Percentiles rank a stretch among this genome's conserved stretches.
Evolutionary conservation across 1,284 basidiomycete genomes (phyloP).

Genomic region (Rhizoctonia solani): DNA sequence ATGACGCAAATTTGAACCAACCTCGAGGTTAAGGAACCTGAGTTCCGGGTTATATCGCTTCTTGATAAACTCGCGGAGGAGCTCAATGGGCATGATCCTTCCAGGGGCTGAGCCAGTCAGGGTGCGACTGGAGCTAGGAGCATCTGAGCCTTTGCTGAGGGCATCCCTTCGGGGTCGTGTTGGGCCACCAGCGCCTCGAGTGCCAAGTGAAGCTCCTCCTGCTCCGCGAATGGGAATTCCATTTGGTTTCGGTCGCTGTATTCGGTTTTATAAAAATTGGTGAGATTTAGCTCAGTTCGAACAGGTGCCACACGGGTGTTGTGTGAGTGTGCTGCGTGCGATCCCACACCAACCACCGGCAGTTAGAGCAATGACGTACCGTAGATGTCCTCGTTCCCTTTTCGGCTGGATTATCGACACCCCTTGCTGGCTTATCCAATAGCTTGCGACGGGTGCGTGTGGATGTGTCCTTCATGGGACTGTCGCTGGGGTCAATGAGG

Average conservation of each 20-base stretch:
- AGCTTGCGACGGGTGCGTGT: slow-evolving; percentile 2
- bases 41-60: slow-evolving; percentile 68
- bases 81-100: slow-evolving; percentile 51
- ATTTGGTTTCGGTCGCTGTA: slow-evolving; percentile 11
- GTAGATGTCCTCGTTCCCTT: slow-evolving; percentile 2
- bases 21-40: slow-evolving; percentile 79
- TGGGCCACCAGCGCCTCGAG: slow-evolving; percentile 5
- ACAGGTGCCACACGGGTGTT: too few relatives aligned
- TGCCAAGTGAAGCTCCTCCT: slow-evolving; percentile 5
- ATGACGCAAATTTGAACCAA: slow-evolving; percentile 47
- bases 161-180: slow-evolving; percentile 26
- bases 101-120: slow-evolving; percentile 1
- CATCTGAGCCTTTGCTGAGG: slow-evolving; percentile 26
- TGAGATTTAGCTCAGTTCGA: too few relatives aligned
- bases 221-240: slow-evolving; percentile 28
- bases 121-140: slow-evolving; percentile 6
- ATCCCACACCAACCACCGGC: too few relatives aligned
- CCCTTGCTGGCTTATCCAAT: slow-evolving; percentile 10
- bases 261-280: background rate
- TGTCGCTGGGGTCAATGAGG: slow-evolving; percentile 34
- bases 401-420: slow-evolving; percentile 16
- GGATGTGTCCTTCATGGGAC: slow-evolving; percentile 20
- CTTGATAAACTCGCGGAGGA: slow-evolving; percentile 71
- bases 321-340: too few relatives aligned
- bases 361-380: slow-evolving; percentile 21